Conservation (phyloP, 2,329 filamentous ascomycete genomes). For the Paraphaeosphaeria minitans region DNA sequence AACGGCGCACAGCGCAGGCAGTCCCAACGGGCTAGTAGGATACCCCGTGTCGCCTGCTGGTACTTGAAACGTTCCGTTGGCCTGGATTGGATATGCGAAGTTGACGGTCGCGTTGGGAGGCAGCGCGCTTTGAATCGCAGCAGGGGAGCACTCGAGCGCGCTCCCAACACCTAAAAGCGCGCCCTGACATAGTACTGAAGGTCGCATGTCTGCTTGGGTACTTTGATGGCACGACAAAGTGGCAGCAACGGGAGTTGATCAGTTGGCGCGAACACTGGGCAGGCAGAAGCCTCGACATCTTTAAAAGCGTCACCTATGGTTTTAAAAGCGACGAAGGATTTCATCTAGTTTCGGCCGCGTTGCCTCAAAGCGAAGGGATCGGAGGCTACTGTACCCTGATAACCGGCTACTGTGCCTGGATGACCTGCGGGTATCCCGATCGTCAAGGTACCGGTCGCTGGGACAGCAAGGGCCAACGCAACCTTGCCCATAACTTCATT, state of each 20-base stretch:
- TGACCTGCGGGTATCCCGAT: slow-evolving; percentile 5
- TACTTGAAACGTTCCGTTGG: slow-evolving; percentile 48
- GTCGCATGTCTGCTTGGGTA: background rate
- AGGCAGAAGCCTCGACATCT: background rate
- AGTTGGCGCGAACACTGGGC: background rate
- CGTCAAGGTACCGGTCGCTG: background rate
- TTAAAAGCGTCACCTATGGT: slow-evolving; percentile 9
- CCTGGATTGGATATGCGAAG: slow-evolving; percentile 38
- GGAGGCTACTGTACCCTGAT: slow-evolving; percentile 6
- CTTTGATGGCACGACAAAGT: background rate
- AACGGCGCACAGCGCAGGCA: slow-evolving; percentile 48
- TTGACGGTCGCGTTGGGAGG: slow-evolving; percentile 44
- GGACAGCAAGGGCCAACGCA: background rate
- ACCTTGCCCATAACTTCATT: background rate
- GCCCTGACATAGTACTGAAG: slow-evolving; percentile 19
- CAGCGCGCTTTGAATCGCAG: slow-evolving; percentile 41
- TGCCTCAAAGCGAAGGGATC: slow-evolving; percentile 6
- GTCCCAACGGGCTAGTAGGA: slow-evolving; percentile 44
- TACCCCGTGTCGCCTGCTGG: slow-evolving; percentile 47
- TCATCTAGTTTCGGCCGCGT: background rate
- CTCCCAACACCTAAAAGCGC: slow-evolving; percentile 25
- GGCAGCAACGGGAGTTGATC: background rate
- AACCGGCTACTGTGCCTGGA: background rate
- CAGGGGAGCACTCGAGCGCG: slow-evolving; percentile 39
- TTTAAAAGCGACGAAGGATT: background rate